phyloP scores from a whole-genome alignment of 2,329 filamentous ascomycete genomes.

The Penicillium sp. region DNA sequence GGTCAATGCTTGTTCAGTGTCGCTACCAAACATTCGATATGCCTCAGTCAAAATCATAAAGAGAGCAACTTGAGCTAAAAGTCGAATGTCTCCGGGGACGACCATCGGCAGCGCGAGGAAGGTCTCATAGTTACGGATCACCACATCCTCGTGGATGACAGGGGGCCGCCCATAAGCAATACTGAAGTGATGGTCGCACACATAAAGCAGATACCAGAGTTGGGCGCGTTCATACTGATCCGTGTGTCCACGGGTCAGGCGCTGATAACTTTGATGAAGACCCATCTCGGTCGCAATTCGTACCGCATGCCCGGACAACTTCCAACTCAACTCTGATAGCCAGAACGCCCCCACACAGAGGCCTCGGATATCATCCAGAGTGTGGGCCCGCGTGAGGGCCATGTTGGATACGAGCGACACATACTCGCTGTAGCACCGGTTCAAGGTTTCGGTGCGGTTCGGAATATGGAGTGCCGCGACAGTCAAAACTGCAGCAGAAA shows the following conservation, averaged over 20 bases:
- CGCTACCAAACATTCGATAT: conserved; percentile 57
- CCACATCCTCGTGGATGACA: conserved; percentile 57
- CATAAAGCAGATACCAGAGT: conserved; percentile 62
- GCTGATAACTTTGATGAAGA: conserved; percentile 53
- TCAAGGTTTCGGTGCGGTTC: conserved; percentile 51
- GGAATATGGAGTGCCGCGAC: conserved; percentile 60
- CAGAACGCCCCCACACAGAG: conserved; percentile 62
- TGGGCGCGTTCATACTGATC: conserved; percentile 56
- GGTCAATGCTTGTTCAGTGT: conserved; percentile 52
- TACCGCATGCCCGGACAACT: conserved; percentile 57
- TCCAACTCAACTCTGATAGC: conserved; percentile 62
- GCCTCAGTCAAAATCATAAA: conserved; percentile 57
- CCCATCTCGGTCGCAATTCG: conserved; percentile 58
- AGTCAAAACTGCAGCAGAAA: conserved; percentile 56
- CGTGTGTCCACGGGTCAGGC: conserved; percentile 46
- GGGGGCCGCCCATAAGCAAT: conserved; percentile 60
- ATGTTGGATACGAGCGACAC: conserved; percentile 55
- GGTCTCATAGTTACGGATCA: conserved; percentile 56
- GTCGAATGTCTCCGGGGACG: conserved; percentile 54
- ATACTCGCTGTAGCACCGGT: conserved; percentile 57
- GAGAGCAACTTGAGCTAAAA: conserved; percentile 58
- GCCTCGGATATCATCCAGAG: conserved; percentile 57
- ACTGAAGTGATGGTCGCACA: conserved; percentile 64
- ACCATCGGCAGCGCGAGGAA: conserved; percentile 53
- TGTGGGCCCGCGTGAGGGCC: conserved; percentile 58